Percentiles rank a stretch among this genome's conserved stretches.
Conservation (phyloP, 2,329 filamentous ascomycete genomes). For the Huntiella abstrusa region DNA sequence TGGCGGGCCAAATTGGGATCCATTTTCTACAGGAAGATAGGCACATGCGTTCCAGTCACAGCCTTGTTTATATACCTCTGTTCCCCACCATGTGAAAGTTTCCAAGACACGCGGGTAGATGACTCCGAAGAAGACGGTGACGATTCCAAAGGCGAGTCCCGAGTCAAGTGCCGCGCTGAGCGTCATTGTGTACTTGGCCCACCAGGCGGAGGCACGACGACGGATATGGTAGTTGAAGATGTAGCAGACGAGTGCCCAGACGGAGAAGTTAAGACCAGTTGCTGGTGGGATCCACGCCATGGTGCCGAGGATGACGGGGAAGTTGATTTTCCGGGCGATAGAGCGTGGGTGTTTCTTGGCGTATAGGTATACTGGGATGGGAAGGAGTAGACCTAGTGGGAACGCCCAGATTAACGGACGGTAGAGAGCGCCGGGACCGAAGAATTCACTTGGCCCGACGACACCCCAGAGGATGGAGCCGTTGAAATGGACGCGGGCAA, state of each 20-base stretch:
- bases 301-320: conserved; percentile 67
- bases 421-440: conserved; percentile 58
- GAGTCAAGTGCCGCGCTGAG: conserved; percentile 68
- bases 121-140: conserved; percentile 71
- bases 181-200: conserved; percentile 85
- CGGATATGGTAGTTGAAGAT: conserved; percentile 64
- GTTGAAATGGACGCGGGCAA: conserved; percentile 78
- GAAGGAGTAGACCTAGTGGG: conserved; percentile 54
- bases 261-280: conserved; percentile 69
- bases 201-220: conserved; percentile 54
- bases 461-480: conserved; percentile 81
- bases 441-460: conserved; percentile 66
- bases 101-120: conserved; percentile 62
- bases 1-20: conserved; percentile 47
- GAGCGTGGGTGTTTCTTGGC: conserved; percentile 38
- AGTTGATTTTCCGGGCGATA: conserved; percentile 56
- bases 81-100: conserved; percentile 72
- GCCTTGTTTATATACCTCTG: conserved; percentile 65
- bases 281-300: conserved; percentile 77
- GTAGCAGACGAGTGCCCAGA: conserved; percentile 74
- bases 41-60: conserved; percentile 73
- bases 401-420: conserved; percentile 66
- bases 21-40: conserved; percentile 43
- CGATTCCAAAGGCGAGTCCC: conserved; percentile 62
- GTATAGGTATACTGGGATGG: conserved; percentile 56